A percentile compares a stretch with the other conserved stretches of the same genome.
phyloP scores from a whole-genome alignment of 2,329 filamentous ascomycete genomes.

The Chaetomium olivaceum region DNA sequence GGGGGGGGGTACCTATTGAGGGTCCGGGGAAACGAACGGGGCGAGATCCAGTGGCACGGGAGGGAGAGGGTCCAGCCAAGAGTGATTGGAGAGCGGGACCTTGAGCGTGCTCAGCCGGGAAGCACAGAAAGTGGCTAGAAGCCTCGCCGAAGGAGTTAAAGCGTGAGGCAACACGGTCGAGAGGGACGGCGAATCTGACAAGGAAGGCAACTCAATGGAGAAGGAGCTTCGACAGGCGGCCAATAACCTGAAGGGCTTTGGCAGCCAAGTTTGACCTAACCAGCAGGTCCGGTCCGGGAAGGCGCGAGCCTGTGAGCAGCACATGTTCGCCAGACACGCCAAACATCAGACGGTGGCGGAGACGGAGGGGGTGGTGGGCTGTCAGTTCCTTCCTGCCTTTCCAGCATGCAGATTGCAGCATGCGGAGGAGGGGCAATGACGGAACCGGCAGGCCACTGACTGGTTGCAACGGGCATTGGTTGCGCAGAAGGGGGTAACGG shows the following conservation, averaged over 20 bases:
- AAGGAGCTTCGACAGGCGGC: neutral
- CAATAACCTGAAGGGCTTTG: neutral
- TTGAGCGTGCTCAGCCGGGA: neutral
- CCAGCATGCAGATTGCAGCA: neutral
- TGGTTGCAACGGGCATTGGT: neutral
- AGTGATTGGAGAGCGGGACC: neutral
- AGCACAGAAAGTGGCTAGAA: constrained; percentile 32
- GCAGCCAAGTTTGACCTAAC: neutral
- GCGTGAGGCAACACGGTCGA: neutral
- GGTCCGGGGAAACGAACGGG: neutral
- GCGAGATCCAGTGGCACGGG: neutral
- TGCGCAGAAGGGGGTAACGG: neutral
- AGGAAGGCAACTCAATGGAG: neutral
- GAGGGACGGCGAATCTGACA: neutral
- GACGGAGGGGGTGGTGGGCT: neutral
- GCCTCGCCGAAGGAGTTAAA: constrained; percentile 25
- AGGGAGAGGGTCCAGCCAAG: neutral
- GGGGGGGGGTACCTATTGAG: neutral
- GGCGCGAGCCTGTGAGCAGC: neutral
- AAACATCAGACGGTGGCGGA: constrained; percentile 4
- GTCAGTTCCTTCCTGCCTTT: neutral
- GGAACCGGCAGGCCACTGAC: neutral
- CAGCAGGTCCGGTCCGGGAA: neutral
- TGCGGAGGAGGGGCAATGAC: constrained; percentile 3
- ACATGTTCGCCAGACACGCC: neutral